Percentiles rank a stretch among this genome's conserved stretches.
phyloP scores from a whole-genome alignment of 371 early-diverging fungal genomes.

The Dichotomocladium elegans region DNA sequence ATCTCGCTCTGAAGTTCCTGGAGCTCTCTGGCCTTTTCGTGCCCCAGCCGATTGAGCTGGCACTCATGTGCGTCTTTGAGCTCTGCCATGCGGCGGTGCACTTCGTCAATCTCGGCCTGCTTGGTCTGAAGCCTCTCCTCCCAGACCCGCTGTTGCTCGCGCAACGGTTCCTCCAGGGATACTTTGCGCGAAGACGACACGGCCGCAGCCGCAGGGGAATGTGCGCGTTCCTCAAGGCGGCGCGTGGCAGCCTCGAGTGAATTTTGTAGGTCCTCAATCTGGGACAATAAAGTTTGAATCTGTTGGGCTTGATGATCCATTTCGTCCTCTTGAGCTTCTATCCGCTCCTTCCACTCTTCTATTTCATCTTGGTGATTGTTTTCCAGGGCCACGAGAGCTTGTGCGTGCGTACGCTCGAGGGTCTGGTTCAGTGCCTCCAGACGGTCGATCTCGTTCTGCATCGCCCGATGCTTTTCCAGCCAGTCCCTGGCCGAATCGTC shows the following conservation, averaged over 20 bases:
- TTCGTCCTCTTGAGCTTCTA: slow-evolving; percentile 16
- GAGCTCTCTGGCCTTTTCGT: slow-evolving; percentile 32
- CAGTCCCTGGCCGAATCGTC: slow-evolving; percentile 41
- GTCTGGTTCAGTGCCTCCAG: slow-evolving; percentile 16
- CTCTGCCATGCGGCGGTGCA: slow-evolving; percentile 17
- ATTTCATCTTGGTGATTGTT: slow-evolving; percentile 1
- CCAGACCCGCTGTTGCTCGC: slow-evolving; percentile 17
- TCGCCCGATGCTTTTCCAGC: slow-evolving; percentile 34
- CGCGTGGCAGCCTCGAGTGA: slow-evolving; percentile 37
- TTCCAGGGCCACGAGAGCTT: slow-evolving; percentile 4
- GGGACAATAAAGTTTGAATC: slow-evolving; percentile 21
- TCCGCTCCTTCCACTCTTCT: slow-evolving; percentile 10
- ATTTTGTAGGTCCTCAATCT: slow-evolving; percentile 35
- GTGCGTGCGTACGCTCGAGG: slow-evolving; percentile 12
- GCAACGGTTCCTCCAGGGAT: not conserved
- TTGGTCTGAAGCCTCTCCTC: slow-evolving; percentile 17
- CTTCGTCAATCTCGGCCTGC: slow-evolving; percentile 26
- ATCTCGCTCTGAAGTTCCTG: slow-evolving; percentile 8
- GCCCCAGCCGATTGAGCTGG: slow-evolving; percentile 22
- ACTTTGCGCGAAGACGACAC: slow-evolving; percentile 14
- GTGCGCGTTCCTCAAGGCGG: slow-evolving; percentile 16
- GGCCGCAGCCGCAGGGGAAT: too few relatives aligned
- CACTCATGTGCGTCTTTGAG: slow-evolving; percentile 24
- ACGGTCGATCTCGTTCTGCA: slow-evolving; percentile 30
- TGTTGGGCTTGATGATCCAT: slow-evolving; percentile 22